phyloP scores from a whole-genome alignment of 352 stramenopile genomes.

The Peronosclerospora sorghi region DNA sequence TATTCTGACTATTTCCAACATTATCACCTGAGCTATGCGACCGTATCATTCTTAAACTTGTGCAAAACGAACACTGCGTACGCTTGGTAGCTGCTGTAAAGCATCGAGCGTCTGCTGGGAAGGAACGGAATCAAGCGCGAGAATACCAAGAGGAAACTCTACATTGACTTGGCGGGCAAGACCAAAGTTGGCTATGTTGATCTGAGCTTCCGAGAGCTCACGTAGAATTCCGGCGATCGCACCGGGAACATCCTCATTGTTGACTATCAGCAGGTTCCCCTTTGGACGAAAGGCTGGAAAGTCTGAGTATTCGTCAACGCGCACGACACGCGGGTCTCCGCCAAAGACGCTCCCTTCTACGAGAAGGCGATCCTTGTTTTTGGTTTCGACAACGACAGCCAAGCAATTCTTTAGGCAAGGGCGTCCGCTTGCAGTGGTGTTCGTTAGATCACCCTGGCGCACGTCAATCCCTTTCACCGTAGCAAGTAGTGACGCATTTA shows the following conservation, averaged over 20 bases:
- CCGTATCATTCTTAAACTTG: constrained; percentile 46
- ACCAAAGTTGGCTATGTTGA: constrained; percentile 82
- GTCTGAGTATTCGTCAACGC: constrained; percentile 75
- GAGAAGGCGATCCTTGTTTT: constrained; percentile 39
- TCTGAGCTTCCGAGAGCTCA: constrained; percentile 50
- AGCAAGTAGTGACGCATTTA: constrained; percentile 60
- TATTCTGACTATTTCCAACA: too few relatives aligned
- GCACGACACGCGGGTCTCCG: constrained; percentile 67
- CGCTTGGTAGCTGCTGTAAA: constrained; percentile 48
- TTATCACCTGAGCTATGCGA: too few relatives aligned
- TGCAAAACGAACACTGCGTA: constrained; percentile 60
- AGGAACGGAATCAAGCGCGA: constrained; percentile 51
- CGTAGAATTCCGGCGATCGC: constrained; percentile 67
- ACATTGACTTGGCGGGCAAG: constrained; percentile 56
- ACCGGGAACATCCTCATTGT: constrained; percentile 72
- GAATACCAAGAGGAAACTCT: constrained; percentile 55
- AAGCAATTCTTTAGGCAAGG: constrained; percentile 72
- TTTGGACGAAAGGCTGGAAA: constrained; percentile 72
- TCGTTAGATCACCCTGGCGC: constrained; percentile 46
- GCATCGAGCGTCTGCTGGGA: constrained; percentile 42
- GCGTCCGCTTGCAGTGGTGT: constrained; percentile 22
- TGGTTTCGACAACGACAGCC: constrained; percentile 57
- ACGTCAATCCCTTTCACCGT: constrained; percentile 75
- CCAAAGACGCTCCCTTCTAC: constrained; percentile 78
- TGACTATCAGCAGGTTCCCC: constrained; percentile 74